Base-by-base conservation (phyloP, 2,329 filamentous ascomycete species). In the Gaeumannomyces tritici region DNA sequence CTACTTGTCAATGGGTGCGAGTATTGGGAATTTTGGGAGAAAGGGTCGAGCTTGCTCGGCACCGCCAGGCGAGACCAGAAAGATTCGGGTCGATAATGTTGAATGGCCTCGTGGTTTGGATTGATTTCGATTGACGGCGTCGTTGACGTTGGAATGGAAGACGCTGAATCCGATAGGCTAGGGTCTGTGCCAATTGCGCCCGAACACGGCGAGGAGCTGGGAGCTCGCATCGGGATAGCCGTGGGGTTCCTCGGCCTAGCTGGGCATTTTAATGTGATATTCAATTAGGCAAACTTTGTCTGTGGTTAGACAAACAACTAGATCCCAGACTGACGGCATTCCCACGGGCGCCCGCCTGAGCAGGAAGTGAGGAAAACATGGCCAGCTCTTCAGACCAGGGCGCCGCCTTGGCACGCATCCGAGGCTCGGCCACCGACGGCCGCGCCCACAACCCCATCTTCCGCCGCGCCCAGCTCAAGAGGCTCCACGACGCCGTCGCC, bases 381-480 rank as follows among this genome's bases (percentile, higher is more conserved):
- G 33, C 27, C 12, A 27, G 59, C 58, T 15, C 13, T 55, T 60
- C 12, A 61, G 64, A 61, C 60, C 62, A 26, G 21, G 35, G 13
- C 55, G 26, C 55, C 42, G 68, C 66, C 35, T 63, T 71, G 12
- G 67, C 69, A 31, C 72, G 73, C 9, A 66, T 77, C 12, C 60
- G 71, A 47, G 67, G 69, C 18, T 68, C 74, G 27, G 68, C 71
- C 35, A 67, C 73, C 21, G 76, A 79, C 64, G 75, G 75, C 31
- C 72, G 75, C 3, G 68, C 73, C 2, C 69, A 73, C n/a, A 75
- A 74, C 63, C 69, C 72, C 27, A 69, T 73, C 21, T 76, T 73
- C 64, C 72, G 73, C 2, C 76, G 77, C 61, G 64, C 68, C 6
- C 75, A 77, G 64, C 73, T 79, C 26, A 69, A 71, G 51, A 66